Base-by-base conservation (phyloP, 108 stramenopile genomes). In the Stephanodiscus minutulus region DNA sequence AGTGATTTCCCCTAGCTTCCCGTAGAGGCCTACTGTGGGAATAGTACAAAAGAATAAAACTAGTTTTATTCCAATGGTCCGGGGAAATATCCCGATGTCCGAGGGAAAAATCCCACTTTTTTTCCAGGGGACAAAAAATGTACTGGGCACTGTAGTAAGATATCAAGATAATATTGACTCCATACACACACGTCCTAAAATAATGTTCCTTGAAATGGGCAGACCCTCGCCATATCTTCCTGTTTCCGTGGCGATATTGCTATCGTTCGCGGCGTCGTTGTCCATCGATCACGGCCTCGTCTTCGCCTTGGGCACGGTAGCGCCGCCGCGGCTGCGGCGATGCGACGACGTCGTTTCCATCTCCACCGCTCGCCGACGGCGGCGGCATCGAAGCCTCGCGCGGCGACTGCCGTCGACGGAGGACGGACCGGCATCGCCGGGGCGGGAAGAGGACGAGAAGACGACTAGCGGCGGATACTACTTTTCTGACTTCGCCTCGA, bases 401-500 rank as follows among this genome's bases (percentile, higher is more conserved):
- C 11, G 13, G 3, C 43, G 15, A 15, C 13, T 2, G 43, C 43
- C 43, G 13, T 13, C 43, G 43, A 44, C 2, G 43, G 43, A 44
- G 43, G 43, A 13, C 2, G 43, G 43, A 44, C 13, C 43, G 15
- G 13, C 43, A 15, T 44, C 43, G 12, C 43, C 13, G 13, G 43
- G 15, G 43, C 43, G 43, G 15, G 43, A 44, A 0, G 13, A 44
- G 15, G 15, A 15, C 15, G 43, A 3, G 13, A 15, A 3, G 43
- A 44, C 43, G 12, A 44, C 12, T 11, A 44, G 43, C 0, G 43
- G 43, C 13, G 10, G 20, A 41, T 60, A 18, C 15, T 29, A 36
- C 35, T n/a, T n/a, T n/a, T n/a, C n/a, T n/a, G n/a, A 65, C 22
- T 35, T 67, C n/a, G 35, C 44, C 64, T 53, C 73, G 47, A 48